Evolutionary conservation across 2,329 filamentous ascomycete genomes (phyloP), one percentile per base, ranked within the genome.

Genomic region (Curvularia sp.): DNA sequence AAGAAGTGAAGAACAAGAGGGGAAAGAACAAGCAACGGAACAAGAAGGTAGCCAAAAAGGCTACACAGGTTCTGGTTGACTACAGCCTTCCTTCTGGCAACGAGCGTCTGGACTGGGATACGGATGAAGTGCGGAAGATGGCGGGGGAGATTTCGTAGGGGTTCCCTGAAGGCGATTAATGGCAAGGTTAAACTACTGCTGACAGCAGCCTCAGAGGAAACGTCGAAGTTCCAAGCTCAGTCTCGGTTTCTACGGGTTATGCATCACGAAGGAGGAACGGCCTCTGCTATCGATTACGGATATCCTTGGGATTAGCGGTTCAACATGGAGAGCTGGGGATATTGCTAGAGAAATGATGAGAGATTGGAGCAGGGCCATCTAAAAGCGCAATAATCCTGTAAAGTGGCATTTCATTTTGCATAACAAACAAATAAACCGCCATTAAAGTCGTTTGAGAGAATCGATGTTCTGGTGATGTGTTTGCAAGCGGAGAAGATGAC

Each of bases 31-130:
- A 35, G 12, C 28, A 35, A 18, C 12, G 26, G 6, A 39, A 30
- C 39, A 35, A 47, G 12, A 30, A 33, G 18, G 5, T 26, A 5
- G 7, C 5, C 20, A 49, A 51, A 42, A 18, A 48, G 13, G 24
- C 12, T 7, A 22, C 44, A 20, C 30, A 28, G 12, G 2, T 53
- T 38, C 31, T 62, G 5, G 59, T 65, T 4, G 57, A 64, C 28
- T 63, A 64, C 24, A 26, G 46, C 7, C 42, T 69, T 1, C 65
- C 64, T n/a, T 18, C 48, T 49, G 59, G 52, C 13, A 49, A 64
- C 9, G 54, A 65, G 38, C 61, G 69, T 2, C 57, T 68, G 43
- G 63, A 67, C 9, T 73, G 67, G 68, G 69, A 72, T 39, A 69
- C 66, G 0, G 66, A 72, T 52, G 49, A 62, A 49, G 61, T 73